These are phyloP conservation scores for Kodamaea anthophila DNA, from an alignment of 1,139 yeast species.

Conservation along the genomic window DNA sequence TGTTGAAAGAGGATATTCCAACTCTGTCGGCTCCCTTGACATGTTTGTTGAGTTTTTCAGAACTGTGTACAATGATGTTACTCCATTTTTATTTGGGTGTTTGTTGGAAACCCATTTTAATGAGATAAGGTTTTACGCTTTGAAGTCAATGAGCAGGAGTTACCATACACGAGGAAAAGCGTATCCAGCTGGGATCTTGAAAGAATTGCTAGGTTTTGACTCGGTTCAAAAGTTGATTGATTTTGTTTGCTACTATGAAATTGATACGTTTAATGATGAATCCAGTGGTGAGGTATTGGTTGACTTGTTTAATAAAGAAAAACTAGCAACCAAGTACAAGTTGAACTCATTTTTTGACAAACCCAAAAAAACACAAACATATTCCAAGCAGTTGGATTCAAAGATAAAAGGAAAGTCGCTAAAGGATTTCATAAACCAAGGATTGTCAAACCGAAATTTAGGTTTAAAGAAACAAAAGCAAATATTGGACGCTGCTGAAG, in stretches of 20 bases:
- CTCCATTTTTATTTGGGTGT: constrained; percentile 71
- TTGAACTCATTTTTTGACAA: constrained; percentile 39
- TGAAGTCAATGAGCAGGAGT: constrained; percentile 61
- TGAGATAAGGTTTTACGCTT: constrained; percentile 70
- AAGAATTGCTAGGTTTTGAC: constrained; percentile 61
- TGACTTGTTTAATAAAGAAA: constrained; percentile 51
- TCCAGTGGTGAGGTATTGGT: constrained; percentile 32
- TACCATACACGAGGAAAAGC: constrained; percentile 71
- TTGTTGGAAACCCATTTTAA: constrained; percentile 76
- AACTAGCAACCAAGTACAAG: constrained; percentile 38
- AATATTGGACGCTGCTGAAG: constrained; percentile 3
- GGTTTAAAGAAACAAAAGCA: constrained; percentile 11
- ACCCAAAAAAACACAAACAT: constrained; percentile 52
- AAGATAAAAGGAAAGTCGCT: constrained; percentile 35
- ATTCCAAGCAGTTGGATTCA: constrained; percentile 45
- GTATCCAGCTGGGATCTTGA: constrained; percentile 43
- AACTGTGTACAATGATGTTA: constrained; percentile 37
- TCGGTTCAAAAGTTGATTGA: constrained; percentile 42
- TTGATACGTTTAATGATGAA: constrained; percentile 41
- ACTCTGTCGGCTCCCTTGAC: constrained; percentile 57
- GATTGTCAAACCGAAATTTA: constrained; percentile 26
- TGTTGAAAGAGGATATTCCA: constrained; percentile 50
- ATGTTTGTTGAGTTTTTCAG: constrained; percentile 63
- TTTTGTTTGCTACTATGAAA: constrained; percentile 61
- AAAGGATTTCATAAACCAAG: constrained; percentile 33